Conservation (phyloP, 148 eudicot genomes). For the Rhododendron griersonianum region DNA sequence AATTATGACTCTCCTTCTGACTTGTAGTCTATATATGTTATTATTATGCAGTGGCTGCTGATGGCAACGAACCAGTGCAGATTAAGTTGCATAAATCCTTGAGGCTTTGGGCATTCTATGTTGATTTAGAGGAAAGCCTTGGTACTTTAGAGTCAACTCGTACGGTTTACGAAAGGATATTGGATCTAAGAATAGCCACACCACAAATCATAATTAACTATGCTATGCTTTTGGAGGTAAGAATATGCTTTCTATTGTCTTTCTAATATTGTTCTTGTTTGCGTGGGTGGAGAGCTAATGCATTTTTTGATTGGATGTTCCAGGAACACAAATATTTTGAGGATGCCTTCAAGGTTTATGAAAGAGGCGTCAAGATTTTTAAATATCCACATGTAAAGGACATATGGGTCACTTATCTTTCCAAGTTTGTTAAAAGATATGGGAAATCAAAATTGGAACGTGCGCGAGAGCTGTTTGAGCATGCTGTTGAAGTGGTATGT, state of each 20-base stretch:
- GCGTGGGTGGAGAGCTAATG: neutral
- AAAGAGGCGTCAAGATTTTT: conserved; percentile 94
- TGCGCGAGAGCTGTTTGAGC: conserved; percentile 86
- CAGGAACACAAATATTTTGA: conserved; percentile 80
- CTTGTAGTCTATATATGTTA: neutral
- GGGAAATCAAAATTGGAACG: conserved; percentile 83
- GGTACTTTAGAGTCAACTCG: conserved; percentile 86
- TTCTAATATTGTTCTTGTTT: neutral
- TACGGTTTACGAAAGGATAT: conserved; percentile 83
- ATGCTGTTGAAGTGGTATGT: conserved; percentile 63
- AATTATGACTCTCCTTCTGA: neutral
- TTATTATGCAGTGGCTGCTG: conserved; percentile 64
- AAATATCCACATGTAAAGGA: conserved; percentile 97
- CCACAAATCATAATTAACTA: conserved; percentile 94
- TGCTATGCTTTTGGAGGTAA: conserved; percentile 76
- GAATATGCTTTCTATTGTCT: neutral
- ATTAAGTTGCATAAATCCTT: conserved; percentile 84
- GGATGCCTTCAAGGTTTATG: conserved; percentile 95
- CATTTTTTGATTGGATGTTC: neutral
- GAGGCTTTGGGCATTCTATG: conserved; percentile 83
- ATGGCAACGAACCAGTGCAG: conserved; percentile 93
- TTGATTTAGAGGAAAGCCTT: conserved; percentile 92
- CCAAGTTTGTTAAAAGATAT: conserved; percentile 90
- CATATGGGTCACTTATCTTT: conserved; percentile 86
- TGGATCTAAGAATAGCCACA: conserved; percentile 92